Base-by-base conservation (phyloP, 345 rosid species). In the Eucalyptus polyanthemos region DNA sequence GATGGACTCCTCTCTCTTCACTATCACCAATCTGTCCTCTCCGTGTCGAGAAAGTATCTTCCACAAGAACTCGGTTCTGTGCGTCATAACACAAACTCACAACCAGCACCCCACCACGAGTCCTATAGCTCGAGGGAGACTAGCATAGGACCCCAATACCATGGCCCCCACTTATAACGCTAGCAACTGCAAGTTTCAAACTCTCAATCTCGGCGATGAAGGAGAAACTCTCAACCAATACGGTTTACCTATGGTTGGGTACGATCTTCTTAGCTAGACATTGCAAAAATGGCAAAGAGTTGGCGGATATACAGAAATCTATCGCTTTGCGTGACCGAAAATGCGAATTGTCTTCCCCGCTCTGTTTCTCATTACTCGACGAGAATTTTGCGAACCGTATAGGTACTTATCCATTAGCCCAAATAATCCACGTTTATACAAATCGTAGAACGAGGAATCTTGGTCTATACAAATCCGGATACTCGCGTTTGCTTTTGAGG, bases 161-260 rank as follows among this genome's bases (percentile, higher is more conserved):
- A 47, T 50, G 1, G 1, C 3, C 1, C 1, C 0, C 3, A 50
- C 3, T 50, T 50, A 50, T 0, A 14, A 14, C 3, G 0, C 7
- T 50, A 50, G 3, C 51, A 50, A 50, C 0, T 50, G 6, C 0
- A 7, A 50, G 7, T 50, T 14, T 50, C 7, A 0, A 50, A 50
- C 7, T 50, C 17, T 50, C 51, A 0, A 50, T 0, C 17, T 50
- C 6, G 0, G 3, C 1, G 51, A 14, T 50, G 0, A 50, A 50
- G 0, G 6, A 14, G 1, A 14, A 0, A 50, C 7, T 5, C 51
- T 50, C 7, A 50, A 0, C 0, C 51, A 50, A 50, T 1, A 50
- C 17, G n/a, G n/a, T n/a, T n/a, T 50, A 50, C 1, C 17, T 50
- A 14, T 0, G 3, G 1, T 50, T 50, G 51, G 0, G 7, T 50